Conservation (phyloP, 805 yeast species). For the Candida ascalaphidarum region DNA sequence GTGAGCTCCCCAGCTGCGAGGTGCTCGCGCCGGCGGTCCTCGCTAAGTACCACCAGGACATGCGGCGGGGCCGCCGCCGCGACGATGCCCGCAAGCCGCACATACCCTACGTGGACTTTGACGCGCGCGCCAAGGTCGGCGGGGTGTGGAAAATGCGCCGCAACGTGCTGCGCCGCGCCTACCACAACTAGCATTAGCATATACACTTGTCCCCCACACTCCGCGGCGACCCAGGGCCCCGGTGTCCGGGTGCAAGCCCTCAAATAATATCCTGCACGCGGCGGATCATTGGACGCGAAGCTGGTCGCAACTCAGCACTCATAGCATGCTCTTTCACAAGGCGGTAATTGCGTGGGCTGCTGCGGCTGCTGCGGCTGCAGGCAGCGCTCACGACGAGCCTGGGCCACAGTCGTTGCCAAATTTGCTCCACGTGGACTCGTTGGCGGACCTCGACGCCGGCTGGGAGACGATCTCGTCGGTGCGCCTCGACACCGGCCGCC, state of each 20-base stretch:
- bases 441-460: constrained; percentile 15
- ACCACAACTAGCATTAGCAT: no score
- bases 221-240: no score
- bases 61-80: constrained; percentile 5
- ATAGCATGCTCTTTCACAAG: no score
- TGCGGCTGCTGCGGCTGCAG: no score
- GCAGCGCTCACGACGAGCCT: constrained; percentile 1
- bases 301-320: no score
- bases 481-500: constrained; percentile 42
- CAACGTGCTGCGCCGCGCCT: constrained; percentile 36
- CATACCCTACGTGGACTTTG: constrained; percentile 20
- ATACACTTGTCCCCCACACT: no score
- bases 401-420: constrained; percentile 27
- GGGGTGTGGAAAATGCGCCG: constrained; percentile 52
- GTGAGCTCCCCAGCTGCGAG: constrained; percentile 58
- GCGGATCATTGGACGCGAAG: no score
- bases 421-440: constrained; percentile 17
- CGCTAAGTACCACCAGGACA: constrained; percentile 10
- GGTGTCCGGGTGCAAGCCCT: no score
- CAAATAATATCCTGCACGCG: no score
- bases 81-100: no score
- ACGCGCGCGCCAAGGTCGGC: constrained; percentile 35
- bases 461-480: constrained; percentile 36
- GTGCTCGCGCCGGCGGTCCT: constrained; percentile 22
- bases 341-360: no score